A percentile compares a stretch with the other conserved stretches of the same genome.
Conservation (phyloP, 371 early-diverging fungal genomes). For the Mortierella sp. region DNA sequence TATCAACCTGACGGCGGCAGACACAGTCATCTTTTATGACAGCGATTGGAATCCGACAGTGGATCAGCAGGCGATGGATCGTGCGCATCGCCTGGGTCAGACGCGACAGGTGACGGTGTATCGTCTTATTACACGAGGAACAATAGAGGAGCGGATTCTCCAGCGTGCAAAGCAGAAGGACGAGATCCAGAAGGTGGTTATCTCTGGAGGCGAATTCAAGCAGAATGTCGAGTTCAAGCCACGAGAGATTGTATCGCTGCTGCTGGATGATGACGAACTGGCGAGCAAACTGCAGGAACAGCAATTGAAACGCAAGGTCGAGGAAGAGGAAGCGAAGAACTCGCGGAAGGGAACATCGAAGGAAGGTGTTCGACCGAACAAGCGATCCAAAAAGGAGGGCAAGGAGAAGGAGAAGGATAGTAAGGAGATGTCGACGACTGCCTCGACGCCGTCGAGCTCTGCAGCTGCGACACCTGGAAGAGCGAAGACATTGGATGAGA, state of each 20-base stretch:
- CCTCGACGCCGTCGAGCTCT: constrained; percentile 55
- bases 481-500: constrained; percentile 39
- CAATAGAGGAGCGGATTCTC: constrained; percentile 93
- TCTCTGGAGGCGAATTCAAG: constrained; percentile 92
- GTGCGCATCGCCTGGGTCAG: constrained; percentile 98
- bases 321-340: constrained; percentile 62
- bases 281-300: constrained; percentile 66
- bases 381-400: constrained; percentile 58
- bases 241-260: constrained; percentile 86
- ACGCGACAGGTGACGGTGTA: constrained; percentile 96
- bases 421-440: constrained; percentile 46
- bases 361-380: constrained; percentile 38
- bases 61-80: constrained; percentile 98
- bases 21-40: constrained; percentile 99
- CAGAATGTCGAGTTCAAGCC: constrained; percentile 83
- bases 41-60: constrained; percentile 99
- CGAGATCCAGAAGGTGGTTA: constrained; percentile 97
- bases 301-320: constrained; percentile 70
- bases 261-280: constrained; percentile 84
- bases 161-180: constrained; percentile 95
- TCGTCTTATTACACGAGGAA: constrained; percentile 89
- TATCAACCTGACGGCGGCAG: constrained; percentile 99
- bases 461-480: constrained; percentile 32
- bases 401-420: too few species aligned
- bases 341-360: constrained; percentile 29